Evolutionary conservation across 2,329 filamentous ascomycete genomes (phyloP), one percentile per base, ranked within the genome.

Genomic region (Teratosphaeria zuluensis): DNA sequence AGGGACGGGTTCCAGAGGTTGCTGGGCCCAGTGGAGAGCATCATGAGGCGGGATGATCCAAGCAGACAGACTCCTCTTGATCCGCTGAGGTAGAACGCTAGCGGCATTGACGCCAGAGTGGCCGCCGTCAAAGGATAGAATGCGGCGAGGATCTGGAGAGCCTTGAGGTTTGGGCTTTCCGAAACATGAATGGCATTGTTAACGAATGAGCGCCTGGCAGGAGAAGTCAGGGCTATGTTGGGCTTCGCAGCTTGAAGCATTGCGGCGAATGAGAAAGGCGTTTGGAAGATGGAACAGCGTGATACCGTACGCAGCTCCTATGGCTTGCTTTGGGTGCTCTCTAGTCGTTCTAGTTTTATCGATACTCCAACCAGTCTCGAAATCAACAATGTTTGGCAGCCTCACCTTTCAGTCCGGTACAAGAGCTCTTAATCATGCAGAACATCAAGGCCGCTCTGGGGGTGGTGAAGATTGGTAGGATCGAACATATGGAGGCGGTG

Each of bases 1-100:
- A 95, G 96, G 76, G 90, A 90, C 67, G 94, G 92, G 5, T 99
- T 99, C 76, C 92, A 96, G 78, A 82, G 94, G 66, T 78, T 99
- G 68, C 79, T 99, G 35, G 94, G 94, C 1, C 92, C 92, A 0
- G 92, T 97, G 31, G 91, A 96, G 75, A 87, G 90, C 61, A 95
- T 97, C 72, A 90, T 99, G 89, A 83, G 94, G 74, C 84, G 94
- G 69, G 90, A 82, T 61, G 81, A 83, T 65, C 80, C 80, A 51
- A 77, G 75, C 69, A 78, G 78, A 65, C 63, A 14, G 63, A 65
- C 51, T 42, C 51, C 24, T 55, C 8, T 58, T 12, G 63, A 65
- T 51, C 60, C 65, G 12, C 51, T 64, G 59, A 61, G 64, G 56
- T 64, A 57, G 38, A 35, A 31, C 28, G 31, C 24, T 21, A 53